Percentiles rank a stretch among this genome's conserved stretches.
phyloP scores from a whole-genome alignment of 805 yeast genomes.

The Myxozyma monticola region DNA sequence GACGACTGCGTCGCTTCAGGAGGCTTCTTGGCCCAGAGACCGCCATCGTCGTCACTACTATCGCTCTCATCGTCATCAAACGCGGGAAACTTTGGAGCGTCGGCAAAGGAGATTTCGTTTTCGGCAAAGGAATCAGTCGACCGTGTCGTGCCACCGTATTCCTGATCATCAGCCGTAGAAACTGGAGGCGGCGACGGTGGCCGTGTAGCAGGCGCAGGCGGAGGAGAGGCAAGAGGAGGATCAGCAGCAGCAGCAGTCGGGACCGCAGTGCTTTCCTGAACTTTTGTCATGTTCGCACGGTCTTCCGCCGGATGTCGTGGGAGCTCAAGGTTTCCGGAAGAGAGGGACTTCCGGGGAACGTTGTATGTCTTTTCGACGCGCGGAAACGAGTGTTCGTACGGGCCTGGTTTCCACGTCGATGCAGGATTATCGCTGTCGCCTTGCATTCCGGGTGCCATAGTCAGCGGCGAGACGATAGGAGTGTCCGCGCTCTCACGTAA shows the following conservation, averaged over 20 bases:
- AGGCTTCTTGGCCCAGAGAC: constrained; percentile 57
- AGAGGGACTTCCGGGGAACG: constrained; percentile 23
- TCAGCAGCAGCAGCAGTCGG: no score
- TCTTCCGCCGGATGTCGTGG: no score
- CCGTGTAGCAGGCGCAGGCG: background rate
- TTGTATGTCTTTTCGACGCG: constrained; percentile 5
- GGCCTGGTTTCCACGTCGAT: constrained; percentile 4
- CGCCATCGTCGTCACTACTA: constrained; percentile 47
- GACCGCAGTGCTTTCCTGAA: no score
- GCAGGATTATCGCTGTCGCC: background rate
- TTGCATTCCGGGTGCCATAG: background rate
- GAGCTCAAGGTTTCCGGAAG: background rate
- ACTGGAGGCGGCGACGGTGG: background rate
- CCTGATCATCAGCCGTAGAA: background rate
- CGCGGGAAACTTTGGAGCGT: constrained; percentile 56
- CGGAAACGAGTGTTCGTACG: background rate
- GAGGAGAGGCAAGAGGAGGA: no score
- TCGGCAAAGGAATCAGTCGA: constrained; percentile 61
- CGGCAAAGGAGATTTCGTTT: constrained; percentile 70
- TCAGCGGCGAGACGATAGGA: constrained; percentile 8
- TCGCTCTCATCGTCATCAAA: constrained; percentile 13
- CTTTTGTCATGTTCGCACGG: no score
- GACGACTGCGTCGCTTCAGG: constrained; percentile 12
- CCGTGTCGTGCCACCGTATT: background rate
- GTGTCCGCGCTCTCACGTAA: no score